Conservation (phyloP, 2,329 filamentous ascomycete species). For the Clonostachys byssicola region DNA sequence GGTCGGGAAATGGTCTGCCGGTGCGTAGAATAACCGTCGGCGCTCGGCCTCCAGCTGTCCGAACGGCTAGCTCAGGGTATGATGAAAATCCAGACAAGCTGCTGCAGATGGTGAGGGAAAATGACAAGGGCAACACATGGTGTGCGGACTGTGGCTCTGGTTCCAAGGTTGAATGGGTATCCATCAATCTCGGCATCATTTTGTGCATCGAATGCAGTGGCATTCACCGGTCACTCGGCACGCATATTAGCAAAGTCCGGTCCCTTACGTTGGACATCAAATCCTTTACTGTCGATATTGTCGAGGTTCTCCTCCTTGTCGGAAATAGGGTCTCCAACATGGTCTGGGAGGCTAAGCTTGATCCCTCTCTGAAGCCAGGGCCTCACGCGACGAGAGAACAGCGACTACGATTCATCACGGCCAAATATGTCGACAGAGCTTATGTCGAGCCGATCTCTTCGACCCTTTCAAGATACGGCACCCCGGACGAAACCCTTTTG, state of each 20-base stretch:
- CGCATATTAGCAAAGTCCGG: constrained; percentile 95
- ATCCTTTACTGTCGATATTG: constrained; percentile 94
- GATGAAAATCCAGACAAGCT: constrained; percentile 84
- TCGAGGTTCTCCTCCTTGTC: constrained; percentile 85
- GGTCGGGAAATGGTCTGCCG: constrained; percentile 51
- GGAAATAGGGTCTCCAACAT: constrained; percentile 95
- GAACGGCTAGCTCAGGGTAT: constrained; percentile 65
- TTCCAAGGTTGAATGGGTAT: constrained; percentile 96
- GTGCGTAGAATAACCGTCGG: constrained; percentile 87
- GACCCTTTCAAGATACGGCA: constrained; percentile 70
- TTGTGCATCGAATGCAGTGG: constrained; percentile 98
- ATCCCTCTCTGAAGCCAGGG: constrained; percentile 67
- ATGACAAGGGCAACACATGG: constrained; percentile 87
- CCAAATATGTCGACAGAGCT: constrained; percentile 84
- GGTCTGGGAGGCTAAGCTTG: constrained; percentile 88
- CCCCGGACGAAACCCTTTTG: constrained; percentile 81
- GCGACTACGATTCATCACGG: constrained; percentile 88
- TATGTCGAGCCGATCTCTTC: constrained; percentile 77
- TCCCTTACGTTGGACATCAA: constrained; percentile 93
- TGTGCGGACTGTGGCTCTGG: constrained; percentile 93
- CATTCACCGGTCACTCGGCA: constrained; percentile 92
- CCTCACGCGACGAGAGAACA: constrained; percentile 83
- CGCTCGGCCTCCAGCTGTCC: constrained; percentile 70
- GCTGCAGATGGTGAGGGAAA: constrained; percentile 80
- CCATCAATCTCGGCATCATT: constrained; percentile 93